phyloP scores from a whole-genome alignment of 441 rosid genomes.

The Bruguiera hainesii region DNA sequence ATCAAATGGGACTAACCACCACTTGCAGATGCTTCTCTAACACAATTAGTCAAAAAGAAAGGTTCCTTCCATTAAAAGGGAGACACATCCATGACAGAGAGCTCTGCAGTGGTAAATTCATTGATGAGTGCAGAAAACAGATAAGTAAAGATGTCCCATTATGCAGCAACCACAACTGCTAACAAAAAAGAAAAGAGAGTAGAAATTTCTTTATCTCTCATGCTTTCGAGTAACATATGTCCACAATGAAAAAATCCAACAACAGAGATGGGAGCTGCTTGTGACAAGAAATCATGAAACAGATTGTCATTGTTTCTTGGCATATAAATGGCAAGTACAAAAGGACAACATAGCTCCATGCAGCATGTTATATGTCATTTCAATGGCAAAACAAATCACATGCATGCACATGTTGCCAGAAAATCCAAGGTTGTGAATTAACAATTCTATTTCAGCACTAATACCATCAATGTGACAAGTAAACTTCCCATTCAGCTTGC shows the following conservation, averaged over 20 bases:
- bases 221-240: background rate
- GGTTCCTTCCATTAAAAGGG: background rate
- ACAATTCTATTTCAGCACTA: slow-evolving; percentile 7
- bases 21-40: background rate
- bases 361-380: background rate
- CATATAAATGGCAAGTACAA: background rate
- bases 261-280: background rate
- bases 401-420: background rate
- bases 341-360: background rate
- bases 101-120: background rate
- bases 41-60: background rate
- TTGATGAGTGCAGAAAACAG: background rate
- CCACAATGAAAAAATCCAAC: background rate
- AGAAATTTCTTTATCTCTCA: background rate
- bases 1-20: background rate
- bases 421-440: background rate
- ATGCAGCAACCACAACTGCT: background rate
- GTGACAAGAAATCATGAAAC: background rate
- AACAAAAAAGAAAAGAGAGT: background rate
- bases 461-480: background rate
- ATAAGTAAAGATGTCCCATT: background rate
- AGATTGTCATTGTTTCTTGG: background rate
- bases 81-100: background rate
- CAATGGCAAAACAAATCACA: background rate
- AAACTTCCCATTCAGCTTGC: background rate